Evolutionary conservation across 2,329 filamentous ascomycete genomes (phyloP).

Genomic region (Exophiala calicioides): DNA sequence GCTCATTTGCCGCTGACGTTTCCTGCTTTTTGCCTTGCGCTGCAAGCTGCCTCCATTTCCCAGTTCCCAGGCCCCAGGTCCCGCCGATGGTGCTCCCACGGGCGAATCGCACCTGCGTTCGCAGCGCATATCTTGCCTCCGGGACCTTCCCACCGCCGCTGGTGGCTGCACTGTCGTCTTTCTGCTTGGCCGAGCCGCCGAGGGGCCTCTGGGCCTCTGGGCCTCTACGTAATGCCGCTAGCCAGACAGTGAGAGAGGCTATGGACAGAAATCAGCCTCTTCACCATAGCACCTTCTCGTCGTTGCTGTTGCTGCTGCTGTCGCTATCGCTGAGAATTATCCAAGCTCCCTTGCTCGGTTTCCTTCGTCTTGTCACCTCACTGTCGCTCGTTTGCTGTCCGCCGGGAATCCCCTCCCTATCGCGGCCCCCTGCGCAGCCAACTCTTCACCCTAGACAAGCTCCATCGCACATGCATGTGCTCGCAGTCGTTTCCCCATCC

Average conservation of each 20-base stretch:
- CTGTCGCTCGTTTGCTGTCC: conserved; percentile 21
- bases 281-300: conserved; percentile 14
- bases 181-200: background rate
- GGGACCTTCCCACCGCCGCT: too few relatives aligned
- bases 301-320: background rate
- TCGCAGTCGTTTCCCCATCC: conserved; percentile 14
- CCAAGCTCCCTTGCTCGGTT: background rate
- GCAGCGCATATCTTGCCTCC: conserved; percentile 13
- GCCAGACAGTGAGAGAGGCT: background rate
- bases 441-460: conserved; percentile 12
- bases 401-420: conserved; percentile 4
- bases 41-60: background rate
- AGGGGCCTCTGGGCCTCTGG: background rate
- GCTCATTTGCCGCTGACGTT: background rate
- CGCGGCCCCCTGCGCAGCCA: conserved; percentile 5
- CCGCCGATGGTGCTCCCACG: conserved; percentile 1
- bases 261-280: background rate
- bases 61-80: background rate
- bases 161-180: too few relatives aligned
- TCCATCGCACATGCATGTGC: conserved; percentile 27
- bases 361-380: conserved; percentile 9
- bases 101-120: conserved; percentile 13
- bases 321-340: background rate
- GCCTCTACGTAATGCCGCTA: conserved; percentile 1
- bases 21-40: background rate